These are phyloP conservation scores for Cercophora newfieldiana DNA, from an alignment of 495 filamentous ascomycete species.

Conservation along the genomic window DNA sequence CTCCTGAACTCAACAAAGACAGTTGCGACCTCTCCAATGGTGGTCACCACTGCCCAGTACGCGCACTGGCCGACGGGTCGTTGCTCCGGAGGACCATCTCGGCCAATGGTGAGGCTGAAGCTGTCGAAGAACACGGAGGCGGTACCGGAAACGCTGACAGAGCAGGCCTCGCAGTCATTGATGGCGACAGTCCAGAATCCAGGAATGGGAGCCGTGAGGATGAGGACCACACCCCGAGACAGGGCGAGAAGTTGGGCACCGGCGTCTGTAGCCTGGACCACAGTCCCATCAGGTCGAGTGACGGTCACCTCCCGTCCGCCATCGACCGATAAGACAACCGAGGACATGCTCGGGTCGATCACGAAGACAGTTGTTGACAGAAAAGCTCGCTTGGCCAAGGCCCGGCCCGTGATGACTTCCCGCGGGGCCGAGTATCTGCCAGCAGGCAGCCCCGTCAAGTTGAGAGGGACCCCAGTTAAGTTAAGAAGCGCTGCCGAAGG, in stretches of 20 bases:
- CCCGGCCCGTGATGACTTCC: not conserved
- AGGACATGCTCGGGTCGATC: not conserved
- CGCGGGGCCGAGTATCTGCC: not conserved
- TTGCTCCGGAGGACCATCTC: not conserved
- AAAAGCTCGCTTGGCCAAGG: not conserved
- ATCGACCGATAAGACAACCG: not conserved
- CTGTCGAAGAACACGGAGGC: not conserved
- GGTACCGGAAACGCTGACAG: conserved; percentile 2
- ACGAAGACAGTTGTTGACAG: not conserved
- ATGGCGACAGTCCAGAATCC: conserved; percentile 7
- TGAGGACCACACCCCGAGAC: not conserved
- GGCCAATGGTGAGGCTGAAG: no score
- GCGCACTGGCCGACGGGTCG: not conserved
- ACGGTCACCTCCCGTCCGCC: not conserved
- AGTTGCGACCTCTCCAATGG: not conserved
- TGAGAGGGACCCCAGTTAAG: not conserved
- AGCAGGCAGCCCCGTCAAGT: no score
- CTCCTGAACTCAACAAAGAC: not conserved
- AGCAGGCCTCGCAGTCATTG: conserved; percentile 10
- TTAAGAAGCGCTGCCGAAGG: not conserved
- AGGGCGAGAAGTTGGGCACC: not conserved
- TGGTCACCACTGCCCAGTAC: not conserved
- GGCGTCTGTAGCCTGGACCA: not conserved
- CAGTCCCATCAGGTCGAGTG: conserved; percentile 5
- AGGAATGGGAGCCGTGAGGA: not conserved